A percentile compares a stretch with the other conserved stretches of the same genome.
Conservation (phyloP, 768 basidiomycete genomes). For the Psilocybe cubensis region DNA sequence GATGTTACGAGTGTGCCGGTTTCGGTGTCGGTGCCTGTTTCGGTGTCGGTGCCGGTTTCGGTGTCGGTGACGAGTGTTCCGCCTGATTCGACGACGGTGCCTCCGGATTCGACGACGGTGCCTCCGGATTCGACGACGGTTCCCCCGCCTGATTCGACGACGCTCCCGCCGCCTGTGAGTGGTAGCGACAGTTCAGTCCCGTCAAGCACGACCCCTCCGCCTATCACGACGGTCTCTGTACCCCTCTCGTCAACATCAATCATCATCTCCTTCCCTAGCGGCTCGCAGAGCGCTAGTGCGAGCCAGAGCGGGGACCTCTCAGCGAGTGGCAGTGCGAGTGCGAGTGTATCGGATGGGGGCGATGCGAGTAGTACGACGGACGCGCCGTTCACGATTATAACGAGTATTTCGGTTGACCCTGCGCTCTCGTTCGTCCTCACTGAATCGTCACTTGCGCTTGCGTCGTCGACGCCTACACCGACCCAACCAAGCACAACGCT, state of each 20-base stretch:
- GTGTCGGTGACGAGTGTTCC: too few species aligned
- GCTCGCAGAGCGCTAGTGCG: not conserved
- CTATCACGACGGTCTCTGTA: not conserved
- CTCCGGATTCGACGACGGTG: too few species aligned
- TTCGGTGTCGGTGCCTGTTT: not conserved
- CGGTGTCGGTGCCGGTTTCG: not conserved
- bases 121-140: too few species aligned
- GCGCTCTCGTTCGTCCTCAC: conserved; percentile 49
- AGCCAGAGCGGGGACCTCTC: too few species aligned
- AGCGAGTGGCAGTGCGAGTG: too few species aligned
- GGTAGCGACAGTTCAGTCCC: too few species aligned
- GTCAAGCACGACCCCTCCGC: not conserved
- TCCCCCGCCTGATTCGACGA: too few species aligned
- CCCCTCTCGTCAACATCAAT: not conserved
- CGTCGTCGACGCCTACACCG: conserved; percentile 34
- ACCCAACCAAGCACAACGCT: conserved; percentile 29
- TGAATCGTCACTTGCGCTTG: conserved; percentile 43
- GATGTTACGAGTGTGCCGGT: not conserved
- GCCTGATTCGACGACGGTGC: too few species aligned
- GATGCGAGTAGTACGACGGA: not conserved
- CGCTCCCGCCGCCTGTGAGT: too few species aligned
- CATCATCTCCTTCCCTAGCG: conserved; percentile 21
- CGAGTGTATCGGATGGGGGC: not conserved
- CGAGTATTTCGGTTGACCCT: conserved; percentile 39
- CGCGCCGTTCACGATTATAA: conserved; percentile 1